Conservation (phyloP, 192 early-diverging fungal species). For the Rhizoclosmatium globosum region DNA sequence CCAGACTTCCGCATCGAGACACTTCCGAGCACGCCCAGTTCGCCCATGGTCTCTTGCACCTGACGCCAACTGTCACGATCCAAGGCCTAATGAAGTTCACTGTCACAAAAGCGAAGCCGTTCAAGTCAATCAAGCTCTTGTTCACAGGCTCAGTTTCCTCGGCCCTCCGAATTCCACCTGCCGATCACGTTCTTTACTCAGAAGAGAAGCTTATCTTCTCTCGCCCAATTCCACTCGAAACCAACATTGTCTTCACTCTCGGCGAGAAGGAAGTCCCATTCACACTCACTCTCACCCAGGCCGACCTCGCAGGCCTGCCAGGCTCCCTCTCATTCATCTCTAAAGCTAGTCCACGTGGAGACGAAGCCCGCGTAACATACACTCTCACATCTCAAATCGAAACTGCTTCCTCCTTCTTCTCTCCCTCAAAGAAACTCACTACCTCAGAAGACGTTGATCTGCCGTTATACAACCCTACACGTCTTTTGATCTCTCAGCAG, state of each 20-base stretch:
- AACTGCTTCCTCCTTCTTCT: conserved; percentile 13
- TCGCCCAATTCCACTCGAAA: not conserved
- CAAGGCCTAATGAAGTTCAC: conserved; percentile 32
- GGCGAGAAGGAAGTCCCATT: conserved; percentile 28
- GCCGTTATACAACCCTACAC: conserved; percentile 35
- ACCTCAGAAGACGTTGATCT: conserved; percentile 32
- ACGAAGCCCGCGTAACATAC: conserved; percentile 21
- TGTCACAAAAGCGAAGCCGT: conserved; percentile 2
- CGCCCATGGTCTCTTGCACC: conserved; percentile 28
- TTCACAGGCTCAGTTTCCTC: not conserved
- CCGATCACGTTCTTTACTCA: not conserved
- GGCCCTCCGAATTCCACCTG: not conserved
- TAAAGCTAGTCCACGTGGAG: not conserved
- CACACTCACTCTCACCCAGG: conserved; percentile 3
- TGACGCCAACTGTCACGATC: conserved; percentile 24
- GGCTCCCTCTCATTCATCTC: conserved; percentile 12
- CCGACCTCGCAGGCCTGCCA: conserved; percentile 5
- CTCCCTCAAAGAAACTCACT: not conserved
- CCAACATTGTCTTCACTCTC: not conserved
- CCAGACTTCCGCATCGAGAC: conserved; percentile 34
- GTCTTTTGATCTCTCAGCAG: not conserved
- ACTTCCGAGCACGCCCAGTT: conserved; percentile 5
- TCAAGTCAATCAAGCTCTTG: conserved; percentile 32
- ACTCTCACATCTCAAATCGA: conserved; percentile 22
- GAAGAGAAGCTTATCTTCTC: conserved; percentile 4